Conservation (phyloP, 2,329 filamentous ascomycete species). For the Beauveria bassiana region DNA sequence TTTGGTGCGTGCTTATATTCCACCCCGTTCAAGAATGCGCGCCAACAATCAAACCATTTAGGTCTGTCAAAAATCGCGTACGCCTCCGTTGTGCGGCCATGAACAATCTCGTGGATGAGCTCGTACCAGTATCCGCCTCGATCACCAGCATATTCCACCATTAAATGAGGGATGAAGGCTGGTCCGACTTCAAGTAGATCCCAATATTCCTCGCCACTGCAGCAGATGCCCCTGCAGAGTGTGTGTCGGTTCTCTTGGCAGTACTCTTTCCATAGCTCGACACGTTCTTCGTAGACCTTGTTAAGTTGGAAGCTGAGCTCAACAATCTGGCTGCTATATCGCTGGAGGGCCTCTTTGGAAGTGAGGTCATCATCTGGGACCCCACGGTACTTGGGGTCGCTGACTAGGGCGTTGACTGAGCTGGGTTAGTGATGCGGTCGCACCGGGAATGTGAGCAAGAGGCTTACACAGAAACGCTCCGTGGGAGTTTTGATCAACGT, state of each 20-base stretch:
- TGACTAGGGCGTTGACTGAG: constrained; percentile 4
- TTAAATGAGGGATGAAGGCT: constrained; percentile 7
- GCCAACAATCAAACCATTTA: constrained; percentile 3
- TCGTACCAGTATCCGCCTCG: constrained; percentile 11
- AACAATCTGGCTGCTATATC: not conserved
- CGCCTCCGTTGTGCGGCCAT: constrained; percentile 7
- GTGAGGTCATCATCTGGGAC: not conserved
- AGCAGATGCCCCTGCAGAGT: not conserved
- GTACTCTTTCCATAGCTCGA: not conserved
- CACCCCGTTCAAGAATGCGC: constrained; percentile 1
- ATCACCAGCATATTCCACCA: constrained; percentile 9
- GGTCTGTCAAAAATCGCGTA: not conserved
- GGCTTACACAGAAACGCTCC: constrained; percentile 2
- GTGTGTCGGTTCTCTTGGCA: not conserved
- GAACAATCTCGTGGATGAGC: constrained; percentile 11
- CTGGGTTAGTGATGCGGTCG: not conserved
- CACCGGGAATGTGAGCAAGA: not conserved
- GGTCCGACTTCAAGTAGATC: constrained; percentile 9
- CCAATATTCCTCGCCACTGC: constrained; percentile 3
- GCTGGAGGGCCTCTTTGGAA: constrained; percentile 2
- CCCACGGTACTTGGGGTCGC: not conserved
- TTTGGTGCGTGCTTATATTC: constrained; percentile 8
- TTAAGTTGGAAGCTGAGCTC: not conserved
- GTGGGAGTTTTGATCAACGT: not conserved
- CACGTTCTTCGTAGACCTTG: not conserved